Evolutionary conservation across 345 rosid genomes (phyloP).

Genomic region (Rhizophora mangle): DNA sequence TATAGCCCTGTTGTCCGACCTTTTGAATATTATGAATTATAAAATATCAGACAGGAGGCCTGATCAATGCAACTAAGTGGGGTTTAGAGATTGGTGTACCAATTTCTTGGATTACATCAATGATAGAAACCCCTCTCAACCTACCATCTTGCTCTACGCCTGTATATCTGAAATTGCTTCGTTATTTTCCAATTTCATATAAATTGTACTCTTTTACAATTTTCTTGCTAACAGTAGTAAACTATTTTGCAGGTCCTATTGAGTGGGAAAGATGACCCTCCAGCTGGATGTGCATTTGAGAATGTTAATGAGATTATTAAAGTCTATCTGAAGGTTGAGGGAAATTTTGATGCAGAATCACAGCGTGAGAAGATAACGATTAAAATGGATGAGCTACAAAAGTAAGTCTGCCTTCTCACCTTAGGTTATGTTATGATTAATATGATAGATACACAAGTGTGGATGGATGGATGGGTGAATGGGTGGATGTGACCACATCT

Average conservation of each 20-base stretch:
- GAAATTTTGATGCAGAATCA: conserved; percentile 53
- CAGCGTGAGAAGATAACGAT: conserved; percentile 65
- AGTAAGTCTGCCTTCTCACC: conserved; percentile 37
- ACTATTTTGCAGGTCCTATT: conserved; percentile 52
- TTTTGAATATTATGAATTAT: too few relatives aligned
- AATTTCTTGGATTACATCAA: background rate
- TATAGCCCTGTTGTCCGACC: background rate
- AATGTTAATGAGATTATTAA: conserved; percentile 76
- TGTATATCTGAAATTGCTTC: background rate
- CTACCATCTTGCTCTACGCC: background rate
- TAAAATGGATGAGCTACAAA: conserved; percentile 63
- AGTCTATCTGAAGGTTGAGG: conserved; percentile 74
- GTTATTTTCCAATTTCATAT: background rate
- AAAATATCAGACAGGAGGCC: too few relatives aligned
- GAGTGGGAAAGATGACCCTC: conserved; percentile 64
- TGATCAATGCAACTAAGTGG: too few relatives aligned
- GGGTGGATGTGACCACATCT: background rate
- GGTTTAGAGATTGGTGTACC: background rate
- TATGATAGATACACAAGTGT: background rate
- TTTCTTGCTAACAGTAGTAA: background rate
- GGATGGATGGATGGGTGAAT: background rate
- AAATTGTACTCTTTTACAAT: too few relatives aligned
- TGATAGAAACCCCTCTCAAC: background rate
- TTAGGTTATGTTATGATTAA: background rate
- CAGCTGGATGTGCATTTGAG: conserved; percentile 70